Base-by-base conservation (phyloP, 345 rosid species). In the Eucalyptus fibrosa region DNA sequence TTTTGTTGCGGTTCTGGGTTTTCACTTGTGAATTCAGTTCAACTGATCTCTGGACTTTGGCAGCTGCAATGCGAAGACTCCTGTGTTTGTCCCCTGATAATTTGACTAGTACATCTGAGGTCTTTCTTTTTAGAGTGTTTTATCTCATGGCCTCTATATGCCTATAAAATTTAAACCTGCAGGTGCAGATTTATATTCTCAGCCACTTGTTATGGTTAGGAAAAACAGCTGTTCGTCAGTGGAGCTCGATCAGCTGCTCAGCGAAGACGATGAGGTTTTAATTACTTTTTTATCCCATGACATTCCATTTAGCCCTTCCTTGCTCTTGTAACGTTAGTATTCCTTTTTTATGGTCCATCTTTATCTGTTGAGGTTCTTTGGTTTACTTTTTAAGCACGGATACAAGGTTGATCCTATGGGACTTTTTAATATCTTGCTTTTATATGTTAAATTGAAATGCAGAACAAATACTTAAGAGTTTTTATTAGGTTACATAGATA, bases 191-290 rank as follows among this genome's bases (percentile, higher is more conserved):
- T 14, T 32, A 24, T 53, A 77, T 86, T 90, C 91, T 89, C 87
- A 51, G 65, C 82, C 91, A 32, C 40, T 17, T 87, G 10, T 12
- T 12, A 56, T 37, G 81, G 87, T 45, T 24, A 88, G 88, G 18
- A 32, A 86, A n/a, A 87, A 86, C 56, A 87, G 86, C 90, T 82
- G 89, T 55, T 62, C 91, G 4, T 80, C 87, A 44, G 89, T 88
- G 24, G 91, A 77, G 86, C 87, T 88, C 23, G 89, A 72, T 90
- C 90, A 59, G 65, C 88, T 86, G 50, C 89, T 72, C 28, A 88
- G 90, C 30, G 91, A 65, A 87, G 77, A 88, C 28, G 81, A 87
- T 86, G 91, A 91, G 94, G 93, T 91, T 89, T 28, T 9, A 21
- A 67, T 50, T 72, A 21, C 53, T 53, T 53, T 59, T 53, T 19